Conservation (phyloP, 345 rosid genomes). For the Reutealis trisperma region DNA sequence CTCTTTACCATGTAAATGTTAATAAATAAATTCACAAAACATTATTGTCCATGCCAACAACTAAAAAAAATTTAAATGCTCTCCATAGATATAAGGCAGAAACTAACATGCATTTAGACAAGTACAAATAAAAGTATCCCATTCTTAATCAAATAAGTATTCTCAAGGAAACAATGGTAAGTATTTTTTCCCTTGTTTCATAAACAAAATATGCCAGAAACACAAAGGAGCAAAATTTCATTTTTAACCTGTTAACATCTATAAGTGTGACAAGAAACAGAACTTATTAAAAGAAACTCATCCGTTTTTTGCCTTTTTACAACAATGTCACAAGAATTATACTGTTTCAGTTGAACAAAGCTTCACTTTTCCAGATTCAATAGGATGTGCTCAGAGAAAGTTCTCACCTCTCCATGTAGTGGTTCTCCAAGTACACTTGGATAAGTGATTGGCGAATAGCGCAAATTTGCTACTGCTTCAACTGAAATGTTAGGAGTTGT, state of each 20-base stretch:
- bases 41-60: neutral
- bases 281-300: neutral
- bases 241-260: neutral
- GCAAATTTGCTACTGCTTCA: constrained; percentile 68
- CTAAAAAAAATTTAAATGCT: neutral
- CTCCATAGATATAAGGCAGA: neutral
- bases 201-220: neutral
- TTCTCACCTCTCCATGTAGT: constrained; percentile 87
- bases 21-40: neutral
- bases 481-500: constrained; percentile 67
- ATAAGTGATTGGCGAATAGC: constrained; percentile 91
- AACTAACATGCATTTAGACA: neutral
- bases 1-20: neutral
- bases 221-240: neutral
- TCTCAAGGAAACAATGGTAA: neutral
- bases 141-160: neutral
- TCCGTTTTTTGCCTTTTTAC: neutral
- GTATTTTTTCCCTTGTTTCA: neutral
- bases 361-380: neutral
- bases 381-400: constrained; percentile 14
- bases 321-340: constrained; percentile 3
- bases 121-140: neutral
- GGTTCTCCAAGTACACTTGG: constrained; percentile 99
- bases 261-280: neutral
- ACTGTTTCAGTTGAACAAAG: neutral